Evolutionary conservation across 2,329 filamentous ascomycete species (phyloP).

Genomic region (Trichoderma arundinaceum): DNA sequence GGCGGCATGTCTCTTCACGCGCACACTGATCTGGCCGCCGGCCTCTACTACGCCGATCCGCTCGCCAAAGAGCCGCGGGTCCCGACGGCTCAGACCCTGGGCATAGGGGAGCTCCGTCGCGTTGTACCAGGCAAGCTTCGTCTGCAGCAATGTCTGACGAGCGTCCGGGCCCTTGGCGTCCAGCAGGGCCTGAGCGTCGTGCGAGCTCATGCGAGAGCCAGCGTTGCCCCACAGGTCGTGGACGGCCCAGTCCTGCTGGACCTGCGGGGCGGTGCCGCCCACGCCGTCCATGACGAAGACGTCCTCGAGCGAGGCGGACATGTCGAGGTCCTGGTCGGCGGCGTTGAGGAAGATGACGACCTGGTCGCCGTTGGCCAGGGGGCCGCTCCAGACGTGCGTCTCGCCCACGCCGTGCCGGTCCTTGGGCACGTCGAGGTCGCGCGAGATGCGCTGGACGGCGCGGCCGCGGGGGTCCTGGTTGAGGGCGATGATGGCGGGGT

Average conservation of each 20-base stretch:
- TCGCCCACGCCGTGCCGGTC: constrained; percentile 37
- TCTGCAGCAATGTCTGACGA: not conserved
- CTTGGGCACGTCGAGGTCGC: constrained; percentile 35
- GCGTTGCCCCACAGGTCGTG: constrained; percentile 24
- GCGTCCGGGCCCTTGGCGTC: constrained; percentile 1
- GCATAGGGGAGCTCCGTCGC: constrained; percentile 27
- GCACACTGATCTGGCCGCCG: not conserved
- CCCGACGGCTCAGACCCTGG: constrained; percentile 18
- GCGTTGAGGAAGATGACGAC: constrained; percentile 31
- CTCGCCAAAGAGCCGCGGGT: constrained; percentile 27
- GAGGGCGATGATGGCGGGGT: constrained; percentile 39
- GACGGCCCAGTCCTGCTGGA: constrained; percentile 25
- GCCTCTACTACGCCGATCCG: constrained; percentile 22
- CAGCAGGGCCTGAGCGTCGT: constrained; percentile 17
- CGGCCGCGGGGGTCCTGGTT: constrained; percentile 45
- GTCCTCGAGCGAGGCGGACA: constrained; percentile 27
- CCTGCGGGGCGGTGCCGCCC: constrained; percentile 23
- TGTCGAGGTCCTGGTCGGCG: constrained; percentile 29
- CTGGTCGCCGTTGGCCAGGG: constrained; percentile 33
- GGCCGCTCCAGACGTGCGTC: constrained; percentile 41
- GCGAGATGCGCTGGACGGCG: constrained; percentile 34
- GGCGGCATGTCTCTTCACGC: constrained; percentile 26
- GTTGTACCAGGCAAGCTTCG: constrained; percentile 24
- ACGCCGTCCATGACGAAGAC: constrained; percentile 30
- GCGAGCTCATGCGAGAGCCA: constrained; percentile 6